phyloP scores from a whole-genome alignment of 129 eudicot species.

The Flaveria trinervia region DNA sequence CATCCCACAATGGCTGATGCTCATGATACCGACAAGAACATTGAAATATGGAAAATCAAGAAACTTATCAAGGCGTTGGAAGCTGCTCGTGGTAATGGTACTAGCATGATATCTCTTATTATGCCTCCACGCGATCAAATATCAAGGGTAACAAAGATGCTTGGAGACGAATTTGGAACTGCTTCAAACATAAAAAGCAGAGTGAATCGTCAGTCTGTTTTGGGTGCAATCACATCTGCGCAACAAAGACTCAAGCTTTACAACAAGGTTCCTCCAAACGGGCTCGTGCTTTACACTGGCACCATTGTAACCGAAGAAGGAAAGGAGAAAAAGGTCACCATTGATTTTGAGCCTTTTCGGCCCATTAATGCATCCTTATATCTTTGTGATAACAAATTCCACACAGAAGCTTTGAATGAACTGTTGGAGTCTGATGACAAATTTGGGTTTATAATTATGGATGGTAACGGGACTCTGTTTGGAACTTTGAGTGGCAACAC shows the following conservation, averaged over 20 bases:
- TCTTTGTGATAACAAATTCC: constrained; percentile 45
- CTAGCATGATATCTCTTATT: constrained; percentile 50
- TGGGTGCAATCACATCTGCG: constrained; percentile 48
- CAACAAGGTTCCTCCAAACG: constrained; percentile 48
- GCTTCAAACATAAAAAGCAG: constrained; percentile 48
- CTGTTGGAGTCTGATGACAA: constrained; percentile 42
- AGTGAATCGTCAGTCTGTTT: constrained; percentile 44
- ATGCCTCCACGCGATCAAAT: constrained; percentile 50
- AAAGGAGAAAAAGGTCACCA: constrained; percentile 40
- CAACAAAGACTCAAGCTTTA: constrained; percentile 45
- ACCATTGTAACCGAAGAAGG: constrained; percentile 47
- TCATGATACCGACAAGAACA: constrained; percentile 45
- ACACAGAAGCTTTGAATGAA: constrained; percentile 43
- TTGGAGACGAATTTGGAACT: constrained; percentile 45
- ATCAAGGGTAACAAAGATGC: constrained; percentile 47
- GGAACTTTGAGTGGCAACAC: constrained; percentile 48
- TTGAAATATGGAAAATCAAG: constrained; percentile 46
- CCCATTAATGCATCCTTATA: constrained; percentile 42
- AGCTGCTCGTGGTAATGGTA: constrained; percentile 47
- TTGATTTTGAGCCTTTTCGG: constrained; percentile 43
- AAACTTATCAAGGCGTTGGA: constrained; percentile 44
- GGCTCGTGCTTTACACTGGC: constrained; percentile 46
- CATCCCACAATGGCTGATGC: constrained; percentile 33
- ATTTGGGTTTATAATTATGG: constrained; percentile 45
- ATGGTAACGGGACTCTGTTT: constrained; percentile 42